Base-by-base conservation (phyloP, 306 rosid genomes). In the Ceratonia siliqua region DNA sequence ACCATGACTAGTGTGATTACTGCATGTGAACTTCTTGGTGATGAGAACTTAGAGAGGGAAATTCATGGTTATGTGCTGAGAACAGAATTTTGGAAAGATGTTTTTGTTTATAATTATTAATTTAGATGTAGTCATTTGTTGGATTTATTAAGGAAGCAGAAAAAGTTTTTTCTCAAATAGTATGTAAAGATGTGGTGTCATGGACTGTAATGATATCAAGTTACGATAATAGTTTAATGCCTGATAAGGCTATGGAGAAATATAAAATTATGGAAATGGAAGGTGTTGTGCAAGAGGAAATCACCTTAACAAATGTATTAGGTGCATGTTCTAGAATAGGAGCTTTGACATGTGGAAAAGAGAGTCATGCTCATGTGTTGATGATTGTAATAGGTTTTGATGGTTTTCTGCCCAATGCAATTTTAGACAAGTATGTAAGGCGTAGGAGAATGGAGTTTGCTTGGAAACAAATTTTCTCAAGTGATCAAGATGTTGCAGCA, bases 191-290 rank as follows among this genome's bases (percentile, higher is more conserved):
- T 73, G 90, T 91, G 70, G 96, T 94, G 63, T 81, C 89, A 11
- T 94, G 98, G 98, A 94, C 96, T 12, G 79, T 91, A 0, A 91
- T 91, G 98, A 81, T 94, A 79, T 87, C 92, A 0, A 88, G 92
- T 52, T 91, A 91, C 22, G 92, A 82, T 70, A 84, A 85, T 48
- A 81, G 88, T 30, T 68, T 72, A 39, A 75, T 85, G 66, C 90
- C 92, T 59, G 84, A 59, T 71, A 91, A 88, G 85, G 96, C 98
- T 63, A 63, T 89, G 70, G 90, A 88, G 75, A 88, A 90, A 20
- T 94, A 89, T 79, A 74, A 84, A 82, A 66, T 39, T 75, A 94
- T 94, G 98, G 94, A 82, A 80, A 62, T 28, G 68, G 86, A 86
- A 70, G 92, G 91, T 24, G 49, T 94, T 41, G 6, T 71, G 77